Evolutionary conservation across 805 yeast genomes (phyloP), one percentile per base, ranked within the genome.

Genomic region (Ogataea henricii): DNA sequence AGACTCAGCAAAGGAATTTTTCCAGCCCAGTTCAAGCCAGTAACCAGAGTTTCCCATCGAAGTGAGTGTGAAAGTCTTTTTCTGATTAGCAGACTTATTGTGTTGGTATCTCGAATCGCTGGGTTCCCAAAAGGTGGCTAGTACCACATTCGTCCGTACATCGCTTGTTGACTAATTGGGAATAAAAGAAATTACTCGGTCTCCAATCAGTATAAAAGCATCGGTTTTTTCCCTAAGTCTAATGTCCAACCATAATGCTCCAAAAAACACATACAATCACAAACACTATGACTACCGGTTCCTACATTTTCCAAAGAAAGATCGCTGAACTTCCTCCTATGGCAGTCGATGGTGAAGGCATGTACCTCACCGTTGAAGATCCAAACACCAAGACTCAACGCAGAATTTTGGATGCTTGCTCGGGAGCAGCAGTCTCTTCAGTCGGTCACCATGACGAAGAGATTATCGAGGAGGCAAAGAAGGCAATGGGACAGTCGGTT

Each of bases 381-480:
- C 69, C 70, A 14, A 54, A 64, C n/a, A 70, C 74, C 16, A 69
- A 67, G 30, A 63, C 65, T 33, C 46, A 55, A 30, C 55, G 47
- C 13, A 52, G 52, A 17, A 48, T 69, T 13, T 52, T 71, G 32
- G 77, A 73, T 58, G 77, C 66, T 25, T 58, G 61, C 33, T 69
- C 75, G 13, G 78, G 78, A 43, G 79, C 78, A 14, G 77, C 79
- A 12, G 78, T 73, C 30, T 70, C 69, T 14, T 66, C 74, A 6
- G 51, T 73, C 7, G 78, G 78, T 9, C 71, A 71, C 60, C 63
- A 63, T 34, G 73, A 71, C 49, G 58, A 60, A 33, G 68, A 64
- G 18, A 64, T 72, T 33, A 56, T 66, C 25, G 59, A 58, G 18
- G 71, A 67, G n/a, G 68, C 72, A 61, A 54, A 54, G 10, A 56